Percentiles rank a stretch among this genome's conserved stretches.
Evolutionary conservation across 495 filamentous ascomycete species (phyloP).

Genomic region (Neurospora sp.): DNA sequence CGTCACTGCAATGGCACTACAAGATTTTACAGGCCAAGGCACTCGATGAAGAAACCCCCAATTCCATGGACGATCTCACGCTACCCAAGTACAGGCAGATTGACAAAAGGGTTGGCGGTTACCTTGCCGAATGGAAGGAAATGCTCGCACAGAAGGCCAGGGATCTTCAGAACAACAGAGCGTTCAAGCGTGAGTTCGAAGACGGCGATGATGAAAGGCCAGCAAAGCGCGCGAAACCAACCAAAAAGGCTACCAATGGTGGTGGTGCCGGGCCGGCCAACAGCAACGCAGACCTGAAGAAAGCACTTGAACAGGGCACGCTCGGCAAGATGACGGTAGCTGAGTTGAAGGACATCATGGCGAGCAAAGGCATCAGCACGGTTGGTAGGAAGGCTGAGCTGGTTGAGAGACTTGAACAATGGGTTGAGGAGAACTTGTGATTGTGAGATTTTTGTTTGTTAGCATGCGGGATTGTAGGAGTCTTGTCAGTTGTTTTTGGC

Average conservation of each 20-base stretch:
- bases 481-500: not conserved
- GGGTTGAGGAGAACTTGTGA: slow-evolving; percentile 50
- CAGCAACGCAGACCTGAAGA: slow-evolving; percentile 49
- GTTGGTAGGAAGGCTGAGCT: slow-evolving; percentile 71
- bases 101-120: slow-evolving; percentile 71
- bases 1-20: slow-evolving; percentile 96
- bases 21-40: slow-evolving; percentile 87
- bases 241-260: slow-evolving; percentile 8
- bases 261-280: slow-evolving; percentile 15
- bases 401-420: slow-evolving; percentile 66
- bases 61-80: slow-evolving; percentile 71
- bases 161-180: slow-evolving; percentile 19
- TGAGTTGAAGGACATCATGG: slow-evolving; percentile 58
- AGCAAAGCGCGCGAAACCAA: slow-evolving; percentile 30
- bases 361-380: slow-evolving; percentile 47
- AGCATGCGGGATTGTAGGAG: not conserved
- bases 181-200: slow-evolving; percentile 34
- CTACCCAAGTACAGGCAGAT: slow-evolving; percentile 70
- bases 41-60: slow-evolving; percentile 83
- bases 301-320: slow-evolving; percentile 45
- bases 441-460: not conserved
- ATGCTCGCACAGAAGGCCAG: slow-evolving; percentile 45
- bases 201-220: slow-evolving; percentile 28
- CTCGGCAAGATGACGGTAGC: slow-evolving; percentile 64
- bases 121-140: slow-evolving; percentile 67